Percentiles rank a stretch among this genome's conserved stretches.
phyloP scores from a whole-genome alignment of 805 yeast species.

The Candida ponderosae region DNA sequence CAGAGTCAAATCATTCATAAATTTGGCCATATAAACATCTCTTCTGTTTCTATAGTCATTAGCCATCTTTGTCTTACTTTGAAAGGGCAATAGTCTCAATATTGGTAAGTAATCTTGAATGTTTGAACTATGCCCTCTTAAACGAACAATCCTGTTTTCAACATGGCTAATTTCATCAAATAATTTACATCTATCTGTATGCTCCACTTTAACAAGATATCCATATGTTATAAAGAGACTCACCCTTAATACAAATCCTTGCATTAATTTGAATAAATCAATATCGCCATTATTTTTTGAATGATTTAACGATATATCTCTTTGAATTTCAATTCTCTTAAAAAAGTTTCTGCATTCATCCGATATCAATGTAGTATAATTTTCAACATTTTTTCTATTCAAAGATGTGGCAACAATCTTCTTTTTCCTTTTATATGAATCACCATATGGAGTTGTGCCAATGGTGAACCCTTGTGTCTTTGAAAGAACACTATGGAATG shows the following conservation, averaged over 20 bases:
- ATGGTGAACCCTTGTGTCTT: constrained; percentile 50
- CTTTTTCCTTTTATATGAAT: constrained; percentile 36
- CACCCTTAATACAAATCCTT: constrained; percentile 42
- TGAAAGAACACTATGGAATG: constrained; percentile 60
- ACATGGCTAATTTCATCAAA: constrained; percentile 47
- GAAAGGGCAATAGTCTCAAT: constrained; percentile 25
- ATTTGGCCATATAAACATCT: constrained; percentile 37
- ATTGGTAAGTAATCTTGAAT: constrained; percentile 46
- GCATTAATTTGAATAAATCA: constrained; percentile 33
- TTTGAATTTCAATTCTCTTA: constrained; percentile 11
- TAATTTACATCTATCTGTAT: constrained; percentile 24
- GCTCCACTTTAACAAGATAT: constrained; percentile 33
- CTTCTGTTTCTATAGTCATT: constrained; percentile 32
- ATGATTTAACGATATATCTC: constrained; percentile 4
- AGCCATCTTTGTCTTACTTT: constrained; percentile 15
- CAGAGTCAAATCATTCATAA: constrained; percentile 22
- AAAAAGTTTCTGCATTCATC: constrained; percentile 26
- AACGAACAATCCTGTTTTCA: constrained; percentile 47
- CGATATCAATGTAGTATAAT: constrained; percentile 28
- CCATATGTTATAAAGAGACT: constrained; percentile 50
- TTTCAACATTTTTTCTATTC: constrained; percentile 26
- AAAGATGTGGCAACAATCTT: constrained; percentile 40
- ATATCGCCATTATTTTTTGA: constrained; percentile 24
- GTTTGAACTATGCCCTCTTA: constrained; percentile 52
- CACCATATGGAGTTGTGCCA: constrained; percentile 57